These are phyloP conservation scores for Rhizopogon sp. DNA, from an alignment of 768 basidiomycete genomes.

Conservation along the genomic window DNA sequence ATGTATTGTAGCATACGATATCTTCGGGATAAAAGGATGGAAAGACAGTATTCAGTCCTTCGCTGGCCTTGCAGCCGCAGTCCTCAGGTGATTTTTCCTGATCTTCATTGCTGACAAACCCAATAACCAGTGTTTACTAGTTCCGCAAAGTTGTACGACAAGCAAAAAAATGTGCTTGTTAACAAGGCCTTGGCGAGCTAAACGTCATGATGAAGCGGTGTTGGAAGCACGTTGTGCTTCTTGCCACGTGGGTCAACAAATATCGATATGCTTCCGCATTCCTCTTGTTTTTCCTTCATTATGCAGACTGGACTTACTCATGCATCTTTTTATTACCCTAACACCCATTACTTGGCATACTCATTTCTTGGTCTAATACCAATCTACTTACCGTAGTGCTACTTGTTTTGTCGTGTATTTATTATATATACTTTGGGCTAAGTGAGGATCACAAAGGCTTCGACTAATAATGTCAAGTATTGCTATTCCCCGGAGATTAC, in stretches of 20 bases:
- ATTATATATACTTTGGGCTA: neutral
- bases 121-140: constrained; percentile 31
- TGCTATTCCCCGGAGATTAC: neutral
- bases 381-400: neutral
- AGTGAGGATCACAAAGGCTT: neutral
- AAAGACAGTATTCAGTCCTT: constrained; percentile 58
- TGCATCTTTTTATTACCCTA: neutral
- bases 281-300: neutral
- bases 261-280: neutral
- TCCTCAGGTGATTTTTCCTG: constrained; percentile 54
- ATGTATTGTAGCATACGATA: constrained; percentile 58
- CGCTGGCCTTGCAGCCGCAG: constrained; percentile 63
- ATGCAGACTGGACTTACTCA: neutral
- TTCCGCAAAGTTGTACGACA: constrained; percentile 70
- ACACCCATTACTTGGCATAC: neutral
- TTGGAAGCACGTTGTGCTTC: neutral
- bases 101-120: neutral
- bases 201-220: neutral
- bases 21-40: constrained; percentile 66
- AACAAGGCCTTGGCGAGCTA: constrained; percentile 34
- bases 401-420: neutral
- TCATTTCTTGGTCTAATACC: neutral
- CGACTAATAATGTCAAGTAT: neutral
- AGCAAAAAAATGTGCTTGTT: constrained; percentile 57
- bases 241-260: neutral